Evolutionary conservation across 805 yeast genomes (phyloP), one percentile per base, ranked within the genome.

Genomic region (Saccharomyces jurei): DNA sequence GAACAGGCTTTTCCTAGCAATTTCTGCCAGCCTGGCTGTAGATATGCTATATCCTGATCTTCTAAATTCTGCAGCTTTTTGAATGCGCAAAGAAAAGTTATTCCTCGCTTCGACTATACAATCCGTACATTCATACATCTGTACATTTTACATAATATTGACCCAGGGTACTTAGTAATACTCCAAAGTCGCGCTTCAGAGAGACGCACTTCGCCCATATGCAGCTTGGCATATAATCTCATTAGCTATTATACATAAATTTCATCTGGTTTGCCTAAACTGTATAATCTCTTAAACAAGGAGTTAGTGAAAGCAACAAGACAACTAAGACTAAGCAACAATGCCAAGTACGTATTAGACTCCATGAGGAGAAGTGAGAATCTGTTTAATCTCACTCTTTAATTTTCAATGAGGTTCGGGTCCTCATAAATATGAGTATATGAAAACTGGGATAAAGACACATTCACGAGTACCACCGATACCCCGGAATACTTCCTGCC

Each of bases 331-430:
- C 53, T 61, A 65, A 74, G 73, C 71, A 74, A 77, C 74, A 70
- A 81, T 81, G 85, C 85, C 84, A 74, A 81, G 85, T 81, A 81
- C 75, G 84, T 81, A 68, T 50, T 54, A 51, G 27, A 31, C 48
- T 30, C 11, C 26, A 32, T 29, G n/a, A 36, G 41, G 21, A 25
- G 32, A 52, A 31, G 13, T 25, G 17, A 25, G 27, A n/a, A 17
- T 27, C 14, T 22, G 1, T 46, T 46, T 11, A 46, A 17, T 22
- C 25, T 48, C 25, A 8, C 17, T 36, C 27, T 11, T 27, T 17
- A 3, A 11, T 26, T n/a, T 36, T 2, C 4, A 5, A 41, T 65
- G 86, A 80, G 86, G 86, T 79, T 83, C 88, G 87, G 87, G 87
- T 77, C 87, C 87, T 83, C 86, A 70, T 69, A 63, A 61, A 57